These are phyloP conservation scores for Prunus davidiana DNA, from an alignment of 306 rosid genomes.

Conservation along the genomic window DNA sequence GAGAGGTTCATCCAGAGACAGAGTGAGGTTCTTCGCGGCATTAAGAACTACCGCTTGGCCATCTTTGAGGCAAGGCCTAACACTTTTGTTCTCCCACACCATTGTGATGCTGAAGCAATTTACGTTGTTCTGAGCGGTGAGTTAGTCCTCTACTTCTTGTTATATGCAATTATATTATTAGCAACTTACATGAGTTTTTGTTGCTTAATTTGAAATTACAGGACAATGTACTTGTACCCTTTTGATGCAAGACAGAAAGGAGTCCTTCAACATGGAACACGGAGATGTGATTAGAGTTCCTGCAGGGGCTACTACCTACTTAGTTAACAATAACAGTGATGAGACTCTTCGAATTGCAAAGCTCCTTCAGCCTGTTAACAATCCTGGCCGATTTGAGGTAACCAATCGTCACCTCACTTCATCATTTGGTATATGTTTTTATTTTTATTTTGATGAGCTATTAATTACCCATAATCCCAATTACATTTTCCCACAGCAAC, in stretches of 20 bases:
- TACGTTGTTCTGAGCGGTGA: conserved; percentile 30
- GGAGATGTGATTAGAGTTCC: conserved; percentile 31
- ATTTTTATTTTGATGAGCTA: background rate
- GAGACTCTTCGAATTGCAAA: conserved; percentile 29
- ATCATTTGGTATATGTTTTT: background rate
- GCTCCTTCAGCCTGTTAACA: conserved; percentile 35
- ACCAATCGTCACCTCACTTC: background rate
- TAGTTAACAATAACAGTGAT: conserved; percentile 26
- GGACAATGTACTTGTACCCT: conserved; percentile 37
- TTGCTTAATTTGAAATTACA: background rate
- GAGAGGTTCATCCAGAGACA: conserved; percentile 26
- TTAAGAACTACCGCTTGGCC: conserved; percentile 33
- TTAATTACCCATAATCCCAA: background rate
- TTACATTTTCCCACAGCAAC: background rate
- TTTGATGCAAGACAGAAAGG: conserved; percentile 29
- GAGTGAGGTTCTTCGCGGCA: conserved; percentile 34
- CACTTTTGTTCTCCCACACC: conserved; percentile 43
- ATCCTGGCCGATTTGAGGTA: conserved; percentile 34
- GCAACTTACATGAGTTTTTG: background rate
- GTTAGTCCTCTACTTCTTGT: background rate
- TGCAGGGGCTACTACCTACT: conserved; percentile 33
- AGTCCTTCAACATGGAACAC: conserved; percentile 32
- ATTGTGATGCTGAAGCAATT: conserved; percentile 39
- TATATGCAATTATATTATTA: background rate
- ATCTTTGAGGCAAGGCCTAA: conserved; percentile 40